A percentile compares a stretch with the other conserved stretches of the same genome.
These are phyloP conservation scores for Quercus wislizeni DNA, from an alignment of 306 rosid genomes.

Conservation along the genomic window DNA sequence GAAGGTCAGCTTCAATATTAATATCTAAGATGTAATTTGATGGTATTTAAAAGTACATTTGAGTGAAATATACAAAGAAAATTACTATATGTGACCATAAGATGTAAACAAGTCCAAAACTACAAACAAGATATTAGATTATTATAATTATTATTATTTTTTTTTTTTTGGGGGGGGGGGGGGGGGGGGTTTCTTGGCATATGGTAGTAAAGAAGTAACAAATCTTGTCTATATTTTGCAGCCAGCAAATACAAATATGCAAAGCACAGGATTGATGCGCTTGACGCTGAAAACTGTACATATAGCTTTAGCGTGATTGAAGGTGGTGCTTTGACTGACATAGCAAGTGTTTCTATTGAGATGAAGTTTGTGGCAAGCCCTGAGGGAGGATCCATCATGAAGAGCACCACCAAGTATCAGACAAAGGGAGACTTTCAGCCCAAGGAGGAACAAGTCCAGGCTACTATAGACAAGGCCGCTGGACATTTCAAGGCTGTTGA, in stretches of 20 bases:
- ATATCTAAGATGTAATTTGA: no score
- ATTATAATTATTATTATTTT: no score
- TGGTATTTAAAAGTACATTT: no score
- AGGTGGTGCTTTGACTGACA: constrained; percentile 11
- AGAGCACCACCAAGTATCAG: constrained; percentile 1
- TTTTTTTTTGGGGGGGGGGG: no score
- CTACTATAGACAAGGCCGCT: not conserved
- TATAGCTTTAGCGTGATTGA: constrained; percentile 29
- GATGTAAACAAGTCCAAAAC: no score
- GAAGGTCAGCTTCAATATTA: constrained; percentile 8
- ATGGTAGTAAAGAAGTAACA: no score
- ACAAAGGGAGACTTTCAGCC: constrained; percentile 3
- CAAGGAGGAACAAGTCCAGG: not conserved
- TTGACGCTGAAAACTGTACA: constrained; percentile 15
- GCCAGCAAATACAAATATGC: not conserved
- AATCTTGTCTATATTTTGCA: not conserved
- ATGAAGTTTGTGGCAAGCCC: constrained; percentile 19
- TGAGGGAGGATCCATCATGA: constrained; percentile 30
- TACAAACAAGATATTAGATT: no score
- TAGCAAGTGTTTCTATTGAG: constrained; percentile 27
- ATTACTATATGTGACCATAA: no score
- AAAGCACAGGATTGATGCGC: constrained; percentile 17
- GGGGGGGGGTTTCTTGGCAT: no score
- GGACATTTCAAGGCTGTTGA: constrained; percentile 2
- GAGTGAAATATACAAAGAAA: no score